Evolutionary conservation across 2,329 filamentous ascomycete genomes (phyloP).

Genomic region (Cordyceps farinosa): DNA sequence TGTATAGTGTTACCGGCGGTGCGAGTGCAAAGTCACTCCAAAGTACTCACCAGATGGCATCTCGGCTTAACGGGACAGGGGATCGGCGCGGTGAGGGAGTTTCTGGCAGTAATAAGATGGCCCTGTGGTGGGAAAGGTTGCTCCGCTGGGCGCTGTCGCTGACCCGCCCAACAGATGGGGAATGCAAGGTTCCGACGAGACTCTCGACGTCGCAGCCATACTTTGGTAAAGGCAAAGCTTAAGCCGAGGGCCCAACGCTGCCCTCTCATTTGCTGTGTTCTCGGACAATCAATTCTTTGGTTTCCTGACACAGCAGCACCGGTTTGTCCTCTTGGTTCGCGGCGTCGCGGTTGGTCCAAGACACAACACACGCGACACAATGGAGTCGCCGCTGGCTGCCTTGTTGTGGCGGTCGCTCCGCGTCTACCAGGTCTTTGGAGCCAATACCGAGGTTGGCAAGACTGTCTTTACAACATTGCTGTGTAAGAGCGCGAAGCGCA

Average conservation of each 20-base stretch:
- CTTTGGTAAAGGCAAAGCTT: neutral
- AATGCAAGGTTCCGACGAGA: neutral
- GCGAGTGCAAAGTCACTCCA: constrained; percentile 19
- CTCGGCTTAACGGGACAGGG: constrained; percentile 15
- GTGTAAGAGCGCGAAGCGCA: constrained; percentile 55
- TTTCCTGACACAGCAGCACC: neutral
- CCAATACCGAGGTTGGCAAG: constrained; percentile 83
- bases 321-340: neutral
- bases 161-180: constrained; percentile 17
- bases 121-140: neutral
- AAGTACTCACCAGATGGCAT: neutral
- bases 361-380: constrained; percentile 21
- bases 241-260: constrained; percentile 5
- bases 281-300: neutral
- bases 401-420: constrained; percentile 66
- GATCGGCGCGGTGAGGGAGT: constrained; percentile 17
- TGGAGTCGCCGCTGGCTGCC: constrained; percentile 49
- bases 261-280: neutral
- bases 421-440: constrained; percentile 73
- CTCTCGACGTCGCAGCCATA: neutral
- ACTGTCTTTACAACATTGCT: constrained; percentile 74
- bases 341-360: neutral
- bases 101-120: constrained; percentile 1
- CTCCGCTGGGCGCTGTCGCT: constrained; percentile 4
- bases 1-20: neutral